Evolutionary conservation across 345 rosid genomes (phyloP).

Genomic region (Pistacia vera): DNA sequence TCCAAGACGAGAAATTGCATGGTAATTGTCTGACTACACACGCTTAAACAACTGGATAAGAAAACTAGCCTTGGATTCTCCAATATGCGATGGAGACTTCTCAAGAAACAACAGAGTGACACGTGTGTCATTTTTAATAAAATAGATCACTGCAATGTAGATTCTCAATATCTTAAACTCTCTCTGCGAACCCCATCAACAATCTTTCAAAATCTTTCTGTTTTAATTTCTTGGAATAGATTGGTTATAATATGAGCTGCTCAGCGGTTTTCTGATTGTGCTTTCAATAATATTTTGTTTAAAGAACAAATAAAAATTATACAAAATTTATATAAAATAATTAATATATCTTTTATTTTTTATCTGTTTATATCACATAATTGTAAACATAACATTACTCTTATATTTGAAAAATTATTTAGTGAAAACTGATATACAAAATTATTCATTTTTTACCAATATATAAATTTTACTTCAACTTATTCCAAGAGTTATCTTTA

Average conservation of each 20-base stretch:
- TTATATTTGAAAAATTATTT: too few species aligned
- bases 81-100: background rate
- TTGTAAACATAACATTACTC: too few species aligned
- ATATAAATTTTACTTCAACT: background rate
- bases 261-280: background rate
- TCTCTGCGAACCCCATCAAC: background rate
- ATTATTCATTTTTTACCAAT: too few species aligned
- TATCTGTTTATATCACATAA: too few species aligned
- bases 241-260: background rate
- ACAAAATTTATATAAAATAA: too few species aligned
- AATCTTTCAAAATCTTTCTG: background rate
- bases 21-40: background rate
- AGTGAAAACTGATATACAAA: too few species aligned
- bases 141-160: background rate
- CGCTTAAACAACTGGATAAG: background rate
- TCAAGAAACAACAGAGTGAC: background rate
- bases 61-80: slow-evolving; percentile 9
- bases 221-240: background rate
- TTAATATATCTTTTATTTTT: too few species aligned
- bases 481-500: background rate
- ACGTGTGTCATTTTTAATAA: background rate
- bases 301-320: too few species aligned
- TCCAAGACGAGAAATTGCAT: background rate
- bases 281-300: too few species aligned
- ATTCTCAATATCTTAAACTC: background rate